Percentiles rank a stretch among this genome's conserved stretches.
These are phyloP conservation scores for Chamaenerion angustifolium DNA, from an alignment of 345 rosid species.

Conservation along the genomic window DNA sequence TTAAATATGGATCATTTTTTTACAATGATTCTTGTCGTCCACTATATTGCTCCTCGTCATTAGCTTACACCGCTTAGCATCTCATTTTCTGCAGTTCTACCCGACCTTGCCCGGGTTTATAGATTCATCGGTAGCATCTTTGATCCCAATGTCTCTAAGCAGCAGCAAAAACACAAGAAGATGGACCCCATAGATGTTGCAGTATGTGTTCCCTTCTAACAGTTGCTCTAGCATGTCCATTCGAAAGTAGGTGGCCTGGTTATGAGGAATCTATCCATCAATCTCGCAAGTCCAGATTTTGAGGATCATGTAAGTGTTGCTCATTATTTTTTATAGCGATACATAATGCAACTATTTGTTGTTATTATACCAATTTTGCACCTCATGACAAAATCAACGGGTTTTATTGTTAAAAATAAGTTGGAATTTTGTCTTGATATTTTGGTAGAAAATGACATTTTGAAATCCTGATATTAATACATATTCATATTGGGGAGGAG, in stretches of 20 bases:
- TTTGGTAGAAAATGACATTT: too few species aligned
- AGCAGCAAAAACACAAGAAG: slow-evolving; percentile 66
- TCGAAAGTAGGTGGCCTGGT: not conserved
- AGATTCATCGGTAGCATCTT: slow-evolving; percentile 72
- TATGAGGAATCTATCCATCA: slow-evolving; percentile 89
- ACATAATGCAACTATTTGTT: too few species aligned
- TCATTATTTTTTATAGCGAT: slow-evolving; percentile 3
- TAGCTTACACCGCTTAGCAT: not conserved
- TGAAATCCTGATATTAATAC: too few species aligned
- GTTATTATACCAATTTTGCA: too few species aligned
- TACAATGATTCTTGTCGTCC: too few species aligned
- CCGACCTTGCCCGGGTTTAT: slow-evolving; percentile 81
- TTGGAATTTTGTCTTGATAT: too few species aligned
- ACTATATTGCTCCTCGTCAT: not conserved
- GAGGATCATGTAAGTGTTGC: slow-evolving; percentile 73
- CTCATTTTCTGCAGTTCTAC: slow-evolving; percentile 41
- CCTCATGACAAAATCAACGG: too few species aligned
- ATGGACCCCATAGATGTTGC: slow-evolving; percentile 94
- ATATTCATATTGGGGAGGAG: too few species aligned
- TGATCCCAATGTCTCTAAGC: slow-evolving; percentile 54
- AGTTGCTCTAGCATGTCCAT: not conserved
- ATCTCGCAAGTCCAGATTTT: slow-evolving; percentile 71
- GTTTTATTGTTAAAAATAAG: too few species aligned
- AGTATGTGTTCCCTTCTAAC: slow-evolving; percentile 26
- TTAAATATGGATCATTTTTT: too few species aligned